These are phyloP conservation scores for Phytopythium mirpurense DNA, from an alignment of 352 stramenopile species.

Conservation along the genomic window DNA sequence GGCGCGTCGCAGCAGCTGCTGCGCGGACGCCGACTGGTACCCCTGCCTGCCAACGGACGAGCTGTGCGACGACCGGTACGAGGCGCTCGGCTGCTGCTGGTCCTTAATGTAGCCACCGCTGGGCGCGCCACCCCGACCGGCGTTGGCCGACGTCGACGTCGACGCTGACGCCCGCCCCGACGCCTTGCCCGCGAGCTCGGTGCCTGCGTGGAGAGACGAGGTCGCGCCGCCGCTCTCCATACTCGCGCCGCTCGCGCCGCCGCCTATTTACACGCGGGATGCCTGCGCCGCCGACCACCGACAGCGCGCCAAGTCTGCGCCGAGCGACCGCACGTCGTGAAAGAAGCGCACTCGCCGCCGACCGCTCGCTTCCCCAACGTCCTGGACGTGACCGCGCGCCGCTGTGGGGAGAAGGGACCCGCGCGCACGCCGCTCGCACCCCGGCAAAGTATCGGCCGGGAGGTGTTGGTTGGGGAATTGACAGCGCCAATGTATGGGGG, in stretches of 20 bases:
- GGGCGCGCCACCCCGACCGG: background rate
- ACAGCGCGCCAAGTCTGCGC: background rate
- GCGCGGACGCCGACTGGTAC: background rate
- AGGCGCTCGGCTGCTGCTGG: background rate
- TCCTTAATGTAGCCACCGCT: conserved; percentile 22
- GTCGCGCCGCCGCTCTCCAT: conserved; percentile 13
- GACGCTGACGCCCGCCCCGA: background rate
- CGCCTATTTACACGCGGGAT: background rate
- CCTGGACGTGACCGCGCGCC: background rate
- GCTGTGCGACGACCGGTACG: conserved; percentile 17
- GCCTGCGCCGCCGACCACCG: background rate
- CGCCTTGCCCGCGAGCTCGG: conserved; percentile 10
- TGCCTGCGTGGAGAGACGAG: conserved; percentile 17
- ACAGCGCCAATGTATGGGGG: conserved; percentile 8
- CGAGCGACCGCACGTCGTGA: background rate
- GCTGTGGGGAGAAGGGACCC: background rate
- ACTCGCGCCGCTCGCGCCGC: background rate
- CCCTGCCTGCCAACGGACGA: background rate
- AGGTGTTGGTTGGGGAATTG: conserved; percentile 4
- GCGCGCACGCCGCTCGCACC: conserved; percentile 1
- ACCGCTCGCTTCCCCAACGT: background rate
- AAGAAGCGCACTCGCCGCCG: background rate
- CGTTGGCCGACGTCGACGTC: background rate
- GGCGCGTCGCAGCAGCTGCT: conserved; percentile 35
- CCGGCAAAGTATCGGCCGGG: background rate